Evolutionary conservation across 495 filamentous ascomycete genomes (phyloP).

Genomic region (Geoglossum glabrum): DNA sequence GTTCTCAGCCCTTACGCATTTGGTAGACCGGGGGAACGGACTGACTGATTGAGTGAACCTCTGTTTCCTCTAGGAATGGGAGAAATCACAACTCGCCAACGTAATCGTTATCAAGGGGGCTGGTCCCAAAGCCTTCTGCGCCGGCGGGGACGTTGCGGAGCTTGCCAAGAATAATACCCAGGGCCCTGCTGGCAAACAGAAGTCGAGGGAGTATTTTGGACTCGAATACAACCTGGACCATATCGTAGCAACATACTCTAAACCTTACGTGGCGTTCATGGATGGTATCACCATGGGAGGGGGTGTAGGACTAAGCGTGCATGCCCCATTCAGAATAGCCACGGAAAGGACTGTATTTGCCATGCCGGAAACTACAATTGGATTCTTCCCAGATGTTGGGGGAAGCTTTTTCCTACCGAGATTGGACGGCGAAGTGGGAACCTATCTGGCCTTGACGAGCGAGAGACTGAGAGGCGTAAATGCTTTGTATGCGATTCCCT

Average conservation of each 20-base stretch:
- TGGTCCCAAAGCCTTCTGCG: constrained; percentile 70
- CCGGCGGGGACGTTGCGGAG: constrained; percentile 71
- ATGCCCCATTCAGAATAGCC: constrained; percentile 89
- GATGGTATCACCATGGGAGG: constrained; percentile 98
- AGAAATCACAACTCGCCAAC: constrained; percentile 82
- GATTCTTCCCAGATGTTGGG: constrained; percentile 95
- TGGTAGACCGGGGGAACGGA: neutral
- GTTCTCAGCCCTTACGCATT: neutral
- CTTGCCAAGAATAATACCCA: constrained; percentile 53
- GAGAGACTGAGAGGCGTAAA: constrained; percentile 61
- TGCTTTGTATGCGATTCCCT: constrained; percentile 33
- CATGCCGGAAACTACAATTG: constrained; percentile 96
- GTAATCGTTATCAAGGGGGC: constrained; percentile 81
- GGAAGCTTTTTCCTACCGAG: constrained; percentile 86
- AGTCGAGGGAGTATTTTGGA: constrained; percentile 66
- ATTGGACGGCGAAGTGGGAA: constrained; percentile 65
- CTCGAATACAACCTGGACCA: constrained; percentile 91
- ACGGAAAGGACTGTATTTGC: constrained; percentile 89
- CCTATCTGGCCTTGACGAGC: constrained; percentile 81
- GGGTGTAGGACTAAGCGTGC: constrained; percentile 80
- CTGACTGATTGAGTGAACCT: neutral
- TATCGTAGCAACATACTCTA: constrained; percentile 78
- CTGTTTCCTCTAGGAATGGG: constrained; percentile 46
- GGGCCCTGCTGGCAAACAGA: constrained; percentile 42
- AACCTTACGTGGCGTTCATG: constrained; percentile 90